These are phyloP conservation scores for Laetiporus sulphureus DNA, from an alignment of 1,284 basidiomycete species.

Conservation along the genomic window DNA sequence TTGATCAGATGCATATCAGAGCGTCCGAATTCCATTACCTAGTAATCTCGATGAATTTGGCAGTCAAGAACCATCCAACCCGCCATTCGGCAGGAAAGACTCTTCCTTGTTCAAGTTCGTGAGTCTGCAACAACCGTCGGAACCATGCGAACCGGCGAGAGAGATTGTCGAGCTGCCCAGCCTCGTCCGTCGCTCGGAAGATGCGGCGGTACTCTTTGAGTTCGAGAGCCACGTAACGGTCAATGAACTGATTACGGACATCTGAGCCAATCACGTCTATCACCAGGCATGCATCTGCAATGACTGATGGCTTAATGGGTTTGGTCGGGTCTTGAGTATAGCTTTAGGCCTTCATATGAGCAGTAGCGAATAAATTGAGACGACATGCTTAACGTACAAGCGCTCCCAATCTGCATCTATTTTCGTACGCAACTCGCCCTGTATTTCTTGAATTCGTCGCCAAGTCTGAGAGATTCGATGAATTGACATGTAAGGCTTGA, in stretches of 20 bases:
- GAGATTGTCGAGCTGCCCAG: constrained; percentile 95
- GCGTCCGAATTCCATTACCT: constrained; percentile 39
- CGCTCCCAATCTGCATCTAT: constrained; percentile 87
- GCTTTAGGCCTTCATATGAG: constrained; percentile 34
- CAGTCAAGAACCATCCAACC: constrained; percentile 73
- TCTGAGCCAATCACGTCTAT: constrained; percentile 85
- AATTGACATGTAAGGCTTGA: constrained; percentile 72
- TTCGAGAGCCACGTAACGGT: constrained; percentile 87
- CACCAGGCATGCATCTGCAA: constrained; percentile 76
- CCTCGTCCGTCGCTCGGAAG: constrained; percentile 87
- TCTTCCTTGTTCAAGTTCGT: constrained; percentile 81
- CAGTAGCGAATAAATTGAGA: no score
- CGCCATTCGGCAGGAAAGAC: constrained; percentile 83
- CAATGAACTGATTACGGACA: constrained; percentile 74
- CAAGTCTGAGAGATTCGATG: constrained; percentile 72
- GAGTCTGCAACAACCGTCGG: constrained; percentile 79
- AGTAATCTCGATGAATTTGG: constrained; percentile 84
- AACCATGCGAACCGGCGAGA: constrained; percentile 96
- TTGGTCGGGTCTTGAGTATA: constrained; percentile 75
- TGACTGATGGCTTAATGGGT: constrained; percentile 53
- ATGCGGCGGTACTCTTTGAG: constrained; percentile 96
- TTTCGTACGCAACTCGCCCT: constrained; percentile 68
- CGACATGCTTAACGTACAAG: no score
- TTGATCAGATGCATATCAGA: neutral
- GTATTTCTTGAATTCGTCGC: constrained; percentile 73